Conservation (phyloP, 371 early-diverging fungal species). For the Fennellomyces sp. region DNA sequence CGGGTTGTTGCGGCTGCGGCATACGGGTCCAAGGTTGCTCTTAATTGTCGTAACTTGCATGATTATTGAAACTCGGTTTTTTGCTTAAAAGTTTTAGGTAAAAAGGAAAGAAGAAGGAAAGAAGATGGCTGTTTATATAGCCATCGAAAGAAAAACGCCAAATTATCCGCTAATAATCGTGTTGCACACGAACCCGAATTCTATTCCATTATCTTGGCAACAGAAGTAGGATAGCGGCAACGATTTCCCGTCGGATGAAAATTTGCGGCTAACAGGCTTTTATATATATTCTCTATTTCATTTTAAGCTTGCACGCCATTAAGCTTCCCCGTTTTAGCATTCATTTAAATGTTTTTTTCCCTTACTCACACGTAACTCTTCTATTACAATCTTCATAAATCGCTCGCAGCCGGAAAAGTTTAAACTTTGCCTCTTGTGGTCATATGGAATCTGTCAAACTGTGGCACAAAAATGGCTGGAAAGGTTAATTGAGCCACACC, state of each 20-base stretch:
- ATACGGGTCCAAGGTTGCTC: no score
- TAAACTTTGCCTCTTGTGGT: neutral
- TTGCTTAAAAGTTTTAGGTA: neutral
- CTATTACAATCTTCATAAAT: no score
- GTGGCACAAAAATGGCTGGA: slow-evolving; percentile 6
- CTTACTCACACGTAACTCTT: no score
- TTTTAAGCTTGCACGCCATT: no score
- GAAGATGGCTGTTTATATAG: neutral
- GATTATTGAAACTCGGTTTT: neutral
- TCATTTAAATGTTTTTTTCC: no score
- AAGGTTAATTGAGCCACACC: slow-evolving; percentile 11
- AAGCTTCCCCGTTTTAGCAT: no score
- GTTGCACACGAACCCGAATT: neutral
- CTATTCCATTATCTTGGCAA: no score
- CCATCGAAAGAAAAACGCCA: neutral
- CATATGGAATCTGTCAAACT: slow-evolving; percentile 6
- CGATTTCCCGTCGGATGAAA: neutral
- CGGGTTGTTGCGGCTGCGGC: no score
- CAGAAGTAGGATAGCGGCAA: neutral
- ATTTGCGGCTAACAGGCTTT: neutral
- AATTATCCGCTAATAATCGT: neutral
- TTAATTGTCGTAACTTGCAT: no score
- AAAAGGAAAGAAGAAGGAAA: neutral
- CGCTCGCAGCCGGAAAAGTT: neutral
- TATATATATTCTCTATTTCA: no score